Evolutionary conservation across 2,329 filamentous ascomycete genomes (phyloP).

Genomic region (Akanthomyces dipterigenus): DNA sequence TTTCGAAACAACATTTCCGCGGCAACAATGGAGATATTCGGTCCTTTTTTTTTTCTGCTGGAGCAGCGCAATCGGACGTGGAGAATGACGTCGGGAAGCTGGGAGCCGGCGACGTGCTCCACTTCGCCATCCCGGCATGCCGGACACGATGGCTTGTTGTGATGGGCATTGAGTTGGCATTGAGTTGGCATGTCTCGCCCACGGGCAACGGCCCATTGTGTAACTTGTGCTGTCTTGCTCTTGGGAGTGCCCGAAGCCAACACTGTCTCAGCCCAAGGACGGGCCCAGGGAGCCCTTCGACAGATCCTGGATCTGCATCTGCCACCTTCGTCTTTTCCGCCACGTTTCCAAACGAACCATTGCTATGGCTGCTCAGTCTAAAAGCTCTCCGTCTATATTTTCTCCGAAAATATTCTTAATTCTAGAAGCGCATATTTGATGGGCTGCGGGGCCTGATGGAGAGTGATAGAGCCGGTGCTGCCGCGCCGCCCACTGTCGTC

Average conservation of each 20-base stretch:
- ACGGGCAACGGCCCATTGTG: background rate
- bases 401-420: background rate
- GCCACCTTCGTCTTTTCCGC: background rate
- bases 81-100: background rate
- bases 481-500: constrained; percentile 8
- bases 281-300: no score
- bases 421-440: background rate
- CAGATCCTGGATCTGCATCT: background rate
- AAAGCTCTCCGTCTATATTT: background rate
- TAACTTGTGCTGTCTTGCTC: background rate
- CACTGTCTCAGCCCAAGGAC: no score
- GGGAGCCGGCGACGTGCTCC: background rate
- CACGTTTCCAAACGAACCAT: no score
- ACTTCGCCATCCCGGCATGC: no score
- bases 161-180: no score
- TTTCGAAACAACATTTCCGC: background rate
- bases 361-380: no score
- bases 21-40: background rate
- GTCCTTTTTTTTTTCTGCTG: background rate
- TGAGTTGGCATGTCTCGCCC: no score
- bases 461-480: background rate
- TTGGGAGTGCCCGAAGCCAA: no score
- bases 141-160: no score
- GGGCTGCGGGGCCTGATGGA: background rate
- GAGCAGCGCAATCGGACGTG: background rate